phyloP scores from a whole-genome alignment of 768 basidiomycete species.

The Pisolithus microcarpus region DNA sequence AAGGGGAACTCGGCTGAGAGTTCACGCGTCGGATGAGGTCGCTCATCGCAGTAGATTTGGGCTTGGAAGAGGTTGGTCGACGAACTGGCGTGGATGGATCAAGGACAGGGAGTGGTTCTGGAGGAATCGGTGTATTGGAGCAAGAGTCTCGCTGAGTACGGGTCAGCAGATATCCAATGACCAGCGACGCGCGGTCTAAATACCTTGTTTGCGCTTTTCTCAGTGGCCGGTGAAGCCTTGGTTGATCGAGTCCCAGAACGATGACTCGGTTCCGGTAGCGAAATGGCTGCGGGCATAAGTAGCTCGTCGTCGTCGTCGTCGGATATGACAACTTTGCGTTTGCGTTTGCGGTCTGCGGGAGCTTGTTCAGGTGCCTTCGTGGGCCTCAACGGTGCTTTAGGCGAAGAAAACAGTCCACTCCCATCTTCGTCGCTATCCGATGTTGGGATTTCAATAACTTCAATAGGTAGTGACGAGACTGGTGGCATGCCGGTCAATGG shows the following conservation, averaged over 20 bases:
- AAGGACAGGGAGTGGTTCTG: not conserved
- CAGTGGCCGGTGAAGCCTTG: not conserved
- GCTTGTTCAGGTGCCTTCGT: constrained; percentile 17
- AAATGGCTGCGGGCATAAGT: not conserved
- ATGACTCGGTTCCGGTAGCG: not conserved
- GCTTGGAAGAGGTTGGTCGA: constrained; percentile 39
- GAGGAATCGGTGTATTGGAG: constrained; percentile 1
- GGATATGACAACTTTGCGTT: constrained; percentile 16
- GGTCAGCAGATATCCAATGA: not conserved
- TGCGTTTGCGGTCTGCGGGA: constrained; percentile 23
- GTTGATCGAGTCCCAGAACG: not conserved
- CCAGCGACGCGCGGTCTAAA: not conserved
- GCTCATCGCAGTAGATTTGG: constrained; percentile 58
- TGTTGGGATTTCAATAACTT: too few species aligned
- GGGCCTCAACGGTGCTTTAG: constrained; percentile 16
- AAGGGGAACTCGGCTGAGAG: constrained; percentile 57
- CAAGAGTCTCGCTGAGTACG: constrained; percentile 11
- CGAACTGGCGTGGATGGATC: constrained; percentile 5
- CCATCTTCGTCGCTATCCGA: too few species aligned
- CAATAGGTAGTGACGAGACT: too few species aligned
- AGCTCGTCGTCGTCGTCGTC: constrained; percentile 18
- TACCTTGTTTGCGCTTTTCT: constrained; percentile 14
- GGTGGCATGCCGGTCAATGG: too few species aligned
- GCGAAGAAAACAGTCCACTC: constrained; percentile 4
- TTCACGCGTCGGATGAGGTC: constrained; percentile 71